Evolutionary conservation across 1,284 basidiomycete genomes (phyloP).

Genomic region (Apiotrichum laibachii): DNA sequence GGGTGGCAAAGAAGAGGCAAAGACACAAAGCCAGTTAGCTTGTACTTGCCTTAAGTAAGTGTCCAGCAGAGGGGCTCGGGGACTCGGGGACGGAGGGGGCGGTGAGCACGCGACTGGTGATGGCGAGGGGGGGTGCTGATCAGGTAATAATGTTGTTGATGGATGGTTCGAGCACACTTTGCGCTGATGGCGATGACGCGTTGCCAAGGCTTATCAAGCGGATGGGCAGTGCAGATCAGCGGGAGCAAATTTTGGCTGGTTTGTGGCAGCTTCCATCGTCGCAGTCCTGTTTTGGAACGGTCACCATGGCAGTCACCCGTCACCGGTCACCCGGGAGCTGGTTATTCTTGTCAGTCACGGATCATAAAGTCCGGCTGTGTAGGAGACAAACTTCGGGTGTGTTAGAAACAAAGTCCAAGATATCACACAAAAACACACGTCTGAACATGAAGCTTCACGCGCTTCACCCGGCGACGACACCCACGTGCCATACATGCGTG

Average conservation of each 20-base stretch:
- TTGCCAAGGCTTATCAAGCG: constrained; percentile 1
- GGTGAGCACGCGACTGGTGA: neutral
- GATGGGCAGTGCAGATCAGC: neutral
- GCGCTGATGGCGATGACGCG: neutral
- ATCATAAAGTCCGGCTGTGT: too few relatives aligned
- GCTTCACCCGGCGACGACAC: too few relatives aligned
- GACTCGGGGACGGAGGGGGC: neutral
- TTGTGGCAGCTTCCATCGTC: neutral
- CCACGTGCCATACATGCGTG: too few relatives aligned
- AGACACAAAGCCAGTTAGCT: neutral
- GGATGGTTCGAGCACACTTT: neutral
- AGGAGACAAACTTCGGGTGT: too few relatives aligned
- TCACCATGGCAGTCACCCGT: too few relatives aligned
- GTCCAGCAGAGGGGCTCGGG: neutral
- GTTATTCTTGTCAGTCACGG: too few relatives aligned
- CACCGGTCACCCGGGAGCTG: too few relatives aligned
- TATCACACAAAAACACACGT: too few relatives aligned
- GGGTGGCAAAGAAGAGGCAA: neutral
- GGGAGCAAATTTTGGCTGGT: neutral
- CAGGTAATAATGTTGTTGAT: neutral
- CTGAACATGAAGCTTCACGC: too few relatives aligned
- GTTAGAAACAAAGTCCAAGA: too few relatives aligned
- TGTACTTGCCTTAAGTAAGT: neutral
- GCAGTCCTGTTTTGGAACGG: neutral
- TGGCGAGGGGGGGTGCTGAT: neutral